Base-by-base conservation (phyloP, 2,329 filamentous ascomycete genomes). In the Clonostachys solani region DNA sequence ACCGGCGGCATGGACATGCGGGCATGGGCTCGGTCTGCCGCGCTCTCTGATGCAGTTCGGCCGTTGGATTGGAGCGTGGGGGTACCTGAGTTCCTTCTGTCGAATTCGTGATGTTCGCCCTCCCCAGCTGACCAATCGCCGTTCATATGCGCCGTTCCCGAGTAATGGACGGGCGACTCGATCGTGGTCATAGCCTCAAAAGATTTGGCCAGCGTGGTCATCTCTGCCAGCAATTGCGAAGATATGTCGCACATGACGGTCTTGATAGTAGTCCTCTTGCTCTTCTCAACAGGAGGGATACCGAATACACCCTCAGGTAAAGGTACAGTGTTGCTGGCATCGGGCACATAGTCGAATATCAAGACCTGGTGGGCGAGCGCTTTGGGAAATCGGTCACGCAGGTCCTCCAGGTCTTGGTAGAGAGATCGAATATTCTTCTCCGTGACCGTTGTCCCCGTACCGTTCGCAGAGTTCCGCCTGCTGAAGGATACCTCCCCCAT, bases 1-100 rank as follows among this genome's bases (percentile, higher is more conserved):
- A 80, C 78, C 13, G 88, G 83, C 61, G 86, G 89, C 84, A 92
- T 87, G 2, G 89, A 92, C 86, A 92, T 91, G 51, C 89, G 84
- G 49, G 80, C 74, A 41, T 83, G 73, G 44, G 76, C 71, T 56
- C 80, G 82, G 60, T 89, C 86, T 38, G 69, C 48, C 49, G 74
- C 61, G 49, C 77, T 69, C 53, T 74, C 67, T 42, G 78, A 67
- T 33, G 84, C 81, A 45, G 61, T 73, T 42, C 81, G 72, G n/a
- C 70, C 66, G 29, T 68, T 60, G 46, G 60, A 57, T 17, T 36
- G 65, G 50, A 48, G 72, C 74, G 1, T 63, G 62, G 6, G 62
- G 62, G 68, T 71, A 74, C 1, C 63, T 62, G 6, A 29, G 23
- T 29, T 29, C 23, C 23, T 29, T 29, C 23, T 29, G 9, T 29